These are phyloP conservation scores for Cordyceps farinosa DNA, from an alignment of 2,329 filamentous ascomycete genomes.

Conservation along the genomic window DNA sequence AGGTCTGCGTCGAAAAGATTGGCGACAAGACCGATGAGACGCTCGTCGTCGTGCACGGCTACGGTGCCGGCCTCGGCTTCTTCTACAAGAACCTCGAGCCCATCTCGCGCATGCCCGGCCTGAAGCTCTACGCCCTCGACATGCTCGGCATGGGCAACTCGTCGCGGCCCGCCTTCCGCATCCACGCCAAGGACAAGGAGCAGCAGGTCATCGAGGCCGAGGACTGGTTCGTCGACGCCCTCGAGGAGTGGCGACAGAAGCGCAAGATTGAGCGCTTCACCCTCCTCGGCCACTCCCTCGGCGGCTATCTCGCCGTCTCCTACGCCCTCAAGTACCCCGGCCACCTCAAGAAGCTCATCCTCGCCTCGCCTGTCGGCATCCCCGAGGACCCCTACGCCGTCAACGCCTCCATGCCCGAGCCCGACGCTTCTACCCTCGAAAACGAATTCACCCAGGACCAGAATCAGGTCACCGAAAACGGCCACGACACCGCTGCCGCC, in stretches of 20 bases:
- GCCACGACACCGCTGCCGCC: conserved; percentile 28
- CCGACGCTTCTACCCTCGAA: conserved; percentile 65
- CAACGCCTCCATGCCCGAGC: conserved; percentile 74
- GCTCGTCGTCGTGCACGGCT: conserved; percentile 93
- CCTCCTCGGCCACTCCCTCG: conserved; percentile 85
- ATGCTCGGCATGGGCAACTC: conserved; percentile 94
- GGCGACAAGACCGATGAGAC: conserved; percentile 79
- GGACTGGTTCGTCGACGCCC: conserved; percentile 90
- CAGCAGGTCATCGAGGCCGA: conserved; percentile 86
- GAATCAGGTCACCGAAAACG: conserved; percentile 42
- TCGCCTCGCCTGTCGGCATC: conserved; percentile 90
- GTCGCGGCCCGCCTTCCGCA: conserved; percentile 75
- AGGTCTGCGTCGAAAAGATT: conserved; percentile 83
- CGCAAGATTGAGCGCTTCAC: conserved; percentile 92
- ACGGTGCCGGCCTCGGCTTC: conserved; percentile 92
- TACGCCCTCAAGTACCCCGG: conserved; percentile 97
- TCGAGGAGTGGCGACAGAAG: conserved; percentile 92
- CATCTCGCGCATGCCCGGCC: conserved; percentile 71
- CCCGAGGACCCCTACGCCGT: conserved; percentile 92
- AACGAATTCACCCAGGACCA: conserved; percentile 81
- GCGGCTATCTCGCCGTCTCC: conserved; percentile 90
- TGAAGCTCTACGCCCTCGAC: conserved; percentile 91
- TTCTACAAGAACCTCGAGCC: conserved; percentile 98
- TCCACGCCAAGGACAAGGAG: conserved; percentile 75
- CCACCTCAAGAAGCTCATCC: conserved; percentile 88